A percentile compares a stretch with the other conserved stretches of the same genome.
Evolutionary conservation across 2,329 filamentous ascomycete genomes (phyloP).

Genomic region (Venturia aucupariae): DNA sequence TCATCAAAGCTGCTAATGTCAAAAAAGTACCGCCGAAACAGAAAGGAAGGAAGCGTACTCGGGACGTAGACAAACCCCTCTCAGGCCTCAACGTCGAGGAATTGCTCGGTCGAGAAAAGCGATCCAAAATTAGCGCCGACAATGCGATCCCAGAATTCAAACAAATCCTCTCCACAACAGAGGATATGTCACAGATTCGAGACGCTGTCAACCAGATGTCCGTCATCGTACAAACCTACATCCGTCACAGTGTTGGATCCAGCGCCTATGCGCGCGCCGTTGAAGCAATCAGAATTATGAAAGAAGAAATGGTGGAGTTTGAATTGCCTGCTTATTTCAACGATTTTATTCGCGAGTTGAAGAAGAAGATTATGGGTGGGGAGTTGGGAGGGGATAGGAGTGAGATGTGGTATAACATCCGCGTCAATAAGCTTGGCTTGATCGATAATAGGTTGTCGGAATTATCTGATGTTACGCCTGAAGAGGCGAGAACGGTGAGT

Average conservation of each 20-base stretch:
- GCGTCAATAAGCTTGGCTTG: slow-evolving; percentile 59
- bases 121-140: slow-evolving; percentile 48
- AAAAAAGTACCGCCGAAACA: slow-evolving; percentile 83
- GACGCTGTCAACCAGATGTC: slow-evolving; percentile 68
- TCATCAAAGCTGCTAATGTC: slow-evolving; percentile 64
- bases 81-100: slow-evolving; percentile 83
- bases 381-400: slow-evolving; percentile 66
- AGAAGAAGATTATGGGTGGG: slow-evolving; percentile 58
- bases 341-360: slow-evolving; percentile 59
- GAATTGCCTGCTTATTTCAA: slow-evolving; percentile 76
- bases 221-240: slow-evolving; percentile 56
- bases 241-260: slow-evolving; percentile 67
- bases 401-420: slow-evolving; percentile 74
- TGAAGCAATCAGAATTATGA: slow-evolving; percentile 68
- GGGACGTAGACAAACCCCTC: slow-evolving; percentile 67
- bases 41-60: slow-evolving; percentile 59
- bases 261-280: slow-evolving; percentile 63
- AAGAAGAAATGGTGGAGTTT: slow-evolving; percentile 63
- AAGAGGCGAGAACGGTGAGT: slow-evolving; percentile 49
- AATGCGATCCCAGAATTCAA: slow-evolving; percentile 91
- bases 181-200: slow-evolving; percentile 52
- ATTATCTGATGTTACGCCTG: slow-evolving; percentile 55
- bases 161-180: slow-evolving; percentile 56
- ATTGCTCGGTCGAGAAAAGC: slow-evolving; percentile 51
- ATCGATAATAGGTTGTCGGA: slow-evolving; percentile 57